Evolutionary conservation across 2,329 filamentous ascomycete genomes (phyloP), one percentile per base, ranked within the genome.

Genomic region (Fusarium sp.): DNA sequence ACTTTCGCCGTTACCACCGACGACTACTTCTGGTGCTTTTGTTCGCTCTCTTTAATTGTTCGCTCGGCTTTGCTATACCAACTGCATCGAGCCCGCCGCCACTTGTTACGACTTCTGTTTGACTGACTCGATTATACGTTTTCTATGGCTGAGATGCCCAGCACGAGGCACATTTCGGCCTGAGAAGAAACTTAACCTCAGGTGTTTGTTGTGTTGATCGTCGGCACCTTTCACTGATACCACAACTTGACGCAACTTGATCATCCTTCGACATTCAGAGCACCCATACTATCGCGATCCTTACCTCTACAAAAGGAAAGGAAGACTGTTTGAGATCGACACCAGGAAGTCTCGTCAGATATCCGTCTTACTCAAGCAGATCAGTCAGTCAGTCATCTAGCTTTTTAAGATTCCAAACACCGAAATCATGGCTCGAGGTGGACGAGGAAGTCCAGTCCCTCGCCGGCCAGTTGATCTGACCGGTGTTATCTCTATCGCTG

Each of bases 381-480:
- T 25, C 39, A 18, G 18, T 27, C 38, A 21, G 38, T 19, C 41
- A 21, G 33, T 37, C 38, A 15, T 23, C 21, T 27, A 31, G 38
- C 48, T 52, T n/a, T 49, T 39, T 31, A 59, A 48, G 23, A 31
- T 35, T 25, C 15, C 33, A 39, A 59, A 39, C 48, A 23, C 45
- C 38, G 19, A 23, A 62, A 74, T 31, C 66, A 86, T 86, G 84
- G 80, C 79, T 57, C 80, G 84, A 61, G 81, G 82, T 54, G 79
- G 81, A 54, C 79, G 82, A 72, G 78, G 74, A 60, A 74, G 73
- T 54, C 79, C 77, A 64, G 80, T 76, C 52, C 75, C 77, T 63
- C 84, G 83, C 64, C 83, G 85, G 23, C 81, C 86, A 41, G 83
- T 86, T 44, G 87, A 90, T 68, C 73, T 90, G 69, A 88, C 84